These are phyloP conservation scores for Aspergillus felis DNA, from an alignment of 2,329 filamentous ascomycete genomes.

Conservation along the genomic window DNA sequence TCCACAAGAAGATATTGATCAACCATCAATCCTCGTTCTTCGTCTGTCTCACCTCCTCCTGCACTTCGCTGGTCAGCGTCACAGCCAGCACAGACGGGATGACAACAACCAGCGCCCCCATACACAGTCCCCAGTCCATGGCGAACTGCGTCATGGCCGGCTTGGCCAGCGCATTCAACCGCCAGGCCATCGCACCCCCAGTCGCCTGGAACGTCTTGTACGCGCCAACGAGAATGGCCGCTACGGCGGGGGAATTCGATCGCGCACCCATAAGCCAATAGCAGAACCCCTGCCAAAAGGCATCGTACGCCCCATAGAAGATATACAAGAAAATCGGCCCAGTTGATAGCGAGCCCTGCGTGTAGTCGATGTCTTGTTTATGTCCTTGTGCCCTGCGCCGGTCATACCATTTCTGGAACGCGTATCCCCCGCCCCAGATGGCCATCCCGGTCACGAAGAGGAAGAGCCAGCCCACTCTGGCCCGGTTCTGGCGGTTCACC, in stretches of 20 bases:
- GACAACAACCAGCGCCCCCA: slow-evolving; percentile 41
- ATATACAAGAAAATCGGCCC: slow-evolving; percentile 68
- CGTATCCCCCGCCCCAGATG: slow-evolving; percentile 61
- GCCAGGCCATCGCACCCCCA: slow-evolving; percentile 47
- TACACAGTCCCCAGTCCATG: slow-evolving; percentile 47
- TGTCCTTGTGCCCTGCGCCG: slow-evolving; percentile 34
- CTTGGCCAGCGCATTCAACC: slow-evolving; percentile 37
- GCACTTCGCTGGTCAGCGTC: slow-evolving; percentile 25
- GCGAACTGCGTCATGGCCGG: slow-evolving; percentile 42
- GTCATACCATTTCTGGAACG: slow-evolving; percentile 59
- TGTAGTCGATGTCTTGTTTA: slow-evolving; percentile 48
- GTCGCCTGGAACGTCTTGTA: slow-evolving; percentile 46
- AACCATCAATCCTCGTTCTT: not conserved
- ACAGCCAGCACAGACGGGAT: slow-evolving; percentile 44
- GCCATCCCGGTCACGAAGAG: slow-evolving; percentile 49
- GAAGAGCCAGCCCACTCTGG: slow-evolving; percentile 45
- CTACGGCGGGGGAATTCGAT: slow-evolving; percentile 40
- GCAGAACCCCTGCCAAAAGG: slow-evolving; percentile 62
- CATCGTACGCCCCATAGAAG: slow-evolving; percentile 67
- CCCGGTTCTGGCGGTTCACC: slow-evolving; percentile 45
- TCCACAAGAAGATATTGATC: not conserved
- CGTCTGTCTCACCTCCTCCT: slow-evolving; percentile 3
- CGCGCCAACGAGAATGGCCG: slow-evolving; percentile 45
- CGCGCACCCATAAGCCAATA: slow-evolving; percentile 57
- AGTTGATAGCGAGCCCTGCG: slow-evolving; percentile 47